Base-by-base conservation (phyloP, 106 monocot genomes). In the Dioscorea alata region DNA sequence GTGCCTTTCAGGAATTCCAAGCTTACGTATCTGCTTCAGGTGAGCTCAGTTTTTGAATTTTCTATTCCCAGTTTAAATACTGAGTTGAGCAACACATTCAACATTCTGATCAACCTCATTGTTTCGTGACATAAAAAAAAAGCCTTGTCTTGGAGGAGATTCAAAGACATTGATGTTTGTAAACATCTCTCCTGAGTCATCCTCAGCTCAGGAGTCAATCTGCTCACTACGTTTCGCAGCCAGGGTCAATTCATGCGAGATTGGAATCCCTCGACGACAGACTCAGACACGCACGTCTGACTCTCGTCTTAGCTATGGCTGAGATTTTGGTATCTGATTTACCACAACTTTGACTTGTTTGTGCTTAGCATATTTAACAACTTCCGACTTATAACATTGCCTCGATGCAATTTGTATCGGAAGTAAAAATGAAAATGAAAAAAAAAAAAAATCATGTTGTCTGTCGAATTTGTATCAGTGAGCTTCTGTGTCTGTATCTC, bases 101-200 rank as follows among this genome's bases (percentile, higher is more conserved):
- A 56, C 56, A 24, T 53, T 24, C 4, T 23, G 9, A 32, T 56
- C 18, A 24, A 16, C 4, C 2, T n/a, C 61, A 18, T 13, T 49
- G 9, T 32, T 58, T 10, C 23, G 48, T 22, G 14, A 65, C 72
- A 15, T 19, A 28, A 28, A 28, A 28, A 28, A 28, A 28, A 28
- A 99, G 97, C 92, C 92, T 65, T 99, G 90, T 48, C 85, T 99
- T 65, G 97, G 85, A n/a, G 90, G 92, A 0, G 89, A 99, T 32
- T 90, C 97, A 0, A 99, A 92, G 71, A 90, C 97, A 9, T 50
- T 99, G 24, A 99, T 99, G 97, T 87, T 99, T 64, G 92, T 99
- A 23, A 99, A 99, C 70, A 80, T 99, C 12, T 76, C 89, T 8
- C 97, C 89, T 0, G 92, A 99, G 60, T 21, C 75, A 48, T 74